phyloP scores from a whole-genome alignment of 148 eudicot species.

The Vaccinium corymbosum region DNA sequence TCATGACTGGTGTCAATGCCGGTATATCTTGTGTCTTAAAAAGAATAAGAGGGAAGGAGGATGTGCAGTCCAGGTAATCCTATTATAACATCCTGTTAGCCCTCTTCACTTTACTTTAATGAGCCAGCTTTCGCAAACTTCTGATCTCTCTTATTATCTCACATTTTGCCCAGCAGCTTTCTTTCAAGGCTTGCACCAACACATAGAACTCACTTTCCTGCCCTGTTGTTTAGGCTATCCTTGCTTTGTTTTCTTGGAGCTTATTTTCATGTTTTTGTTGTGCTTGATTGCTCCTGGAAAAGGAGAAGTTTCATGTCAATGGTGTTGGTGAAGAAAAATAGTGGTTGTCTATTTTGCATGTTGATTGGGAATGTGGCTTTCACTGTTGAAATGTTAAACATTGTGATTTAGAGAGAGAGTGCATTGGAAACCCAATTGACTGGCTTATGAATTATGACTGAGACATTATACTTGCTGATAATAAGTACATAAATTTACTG shows the following conservation, averaged over 20 bases:
- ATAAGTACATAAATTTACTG: background rate
- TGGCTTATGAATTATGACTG: background rate
- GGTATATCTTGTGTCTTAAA: constrained; percentile 81
- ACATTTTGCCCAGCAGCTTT: background rate
- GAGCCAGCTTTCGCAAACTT: background rate
- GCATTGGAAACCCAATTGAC: background rate
- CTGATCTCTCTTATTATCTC: background rate
- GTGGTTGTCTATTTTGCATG: background rate
- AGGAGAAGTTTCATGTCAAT: background rate
- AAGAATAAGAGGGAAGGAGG: constrained; percentile 92
- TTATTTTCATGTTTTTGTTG: background rate
- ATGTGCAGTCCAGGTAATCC: constrained; percentile 76
- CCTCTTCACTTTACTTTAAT: background rate
- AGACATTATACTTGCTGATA: background rate
- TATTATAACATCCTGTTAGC: background rate
- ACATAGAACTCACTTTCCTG: background rate
- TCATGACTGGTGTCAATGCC: constrained; percentile 93
- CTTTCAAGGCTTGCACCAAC: background rate
- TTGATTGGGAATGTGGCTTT: background rate
- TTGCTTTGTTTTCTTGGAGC: background rate
- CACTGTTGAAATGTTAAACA: background rate
- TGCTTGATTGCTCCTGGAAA: background rate
- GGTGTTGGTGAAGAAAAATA: background rate
- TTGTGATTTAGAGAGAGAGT: background rate
- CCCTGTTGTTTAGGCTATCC: background rate